A percentile compares a stretch with the other conserved stretches of the same genome.
phyloP scores from a whole-genome alignment of 352 stramenopile species.

The Blastocystis hominis region DNA sequence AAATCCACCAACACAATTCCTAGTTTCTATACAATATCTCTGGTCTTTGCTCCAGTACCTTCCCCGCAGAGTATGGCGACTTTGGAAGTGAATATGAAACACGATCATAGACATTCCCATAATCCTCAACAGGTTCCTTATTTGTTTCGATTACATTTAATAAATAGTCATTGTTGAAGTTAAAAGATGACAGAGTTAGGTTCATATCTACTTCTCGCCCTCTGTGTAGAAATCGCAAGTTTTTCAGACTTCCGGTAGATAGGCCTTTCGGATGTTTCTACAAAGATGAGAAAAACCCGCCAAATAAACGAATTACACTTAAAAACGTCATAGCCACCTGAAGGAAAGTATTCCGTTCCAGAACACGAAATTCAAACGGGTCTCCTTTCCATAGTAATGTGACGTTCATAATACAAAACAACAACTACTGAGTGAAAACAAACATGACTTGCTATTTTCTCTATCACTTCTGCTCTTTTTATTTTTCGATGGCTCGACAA shows the following conservation, averaged over 20 bases:
- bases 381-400: constrained; percentile 33
- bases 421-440: not conserved
- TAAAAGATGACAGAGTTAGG: not conserved
- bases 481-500: not conserved
- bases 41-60: not conserved
- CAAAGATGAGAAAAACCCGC: not conserved
- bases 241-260: not conserved
- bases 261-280: constrained; percentile 43
- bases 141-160: not conserved
- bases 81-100: not conserved
- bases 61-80: not conserved
- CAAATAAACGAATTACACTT: not conserved
- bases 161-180: not conserved
- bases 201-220: constrained; percentile 35
- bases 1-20: not conserved
- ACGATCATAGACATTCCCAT: not conserved
- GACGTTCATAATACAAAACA: not conserved
- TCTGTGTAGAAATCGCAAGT: not conserved
- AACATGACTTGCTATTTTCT: not conserved
- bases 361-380: not conserved
- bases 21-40: not conserved
- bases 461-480: not conserved
- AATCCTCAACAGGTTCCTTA: not conserved
- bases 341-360: not conserved
- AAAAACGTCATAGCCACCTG: constrained; percentile 31